Evolutionary conservation across 2,329 filamentous ascomycete species (phyloP), one percentile per base, ranked within the genome.

Genomic region (Diaporthe citrichinensis): DNA sequence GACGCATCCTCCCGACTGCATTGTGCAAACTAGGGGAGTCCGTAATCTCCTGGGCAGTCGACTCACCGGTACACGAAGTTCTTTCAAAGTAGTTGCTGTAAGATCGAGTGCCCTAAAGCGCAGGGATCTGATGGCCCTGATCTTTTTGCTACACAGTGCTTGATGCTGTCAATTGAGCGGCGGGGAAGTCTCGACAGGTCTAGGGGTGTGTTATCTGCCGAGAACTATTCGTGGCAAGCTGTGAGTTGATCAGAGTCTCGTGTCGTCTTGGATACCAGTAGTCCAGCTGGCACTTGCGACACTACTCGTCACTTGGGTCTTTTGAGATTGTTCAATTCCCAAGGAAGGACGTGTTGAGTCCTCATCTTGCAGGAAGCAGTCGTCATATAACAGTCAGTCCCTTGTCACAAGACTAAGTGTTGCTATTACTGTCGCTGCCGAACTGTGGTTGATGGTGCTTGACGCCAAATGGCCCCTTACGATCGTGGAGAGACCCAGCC

Each of bases 371-470:
- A 68, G 2, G 28, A 31, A 12, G 9, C 4, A 8, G 25, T 4
- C 6, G 28, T 8, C 6, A 2, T 49, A 3, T 14, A 5, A 36
- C 12, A 1, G 1, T 10, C 15, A 49, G 14, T 4, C 1, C n/a
- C 17, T 49, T 49, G 2, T n/a, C 5, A 46, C 8, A 62, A 12
- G 4, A 65, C n/a, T 1, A 49, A 7, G 4, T 34, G 41, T 34
- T 34, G 17, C 28, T 34, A 28, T 34, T 34, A 10, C 28, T 49
- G 41, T 31, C 25, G 28, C 41, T 49, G 20, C 12, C 9, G 20
- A 31, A 8, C 15, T 15, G 9, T 12, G 7, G 14, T n/a, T 23
- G 25, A 46, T 23, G 15, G 10, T 9, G 7, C 25, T 23, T 31
- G 41, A 65, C 9, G 10, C 7, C 4, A 15, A n/a, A 59, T 57